These are phyloP conservation scores for Colletotrichum sp. DNA, from an alignment of 2,329 filamentous ascomycete species.

Conservation along the genomic window DNA sequence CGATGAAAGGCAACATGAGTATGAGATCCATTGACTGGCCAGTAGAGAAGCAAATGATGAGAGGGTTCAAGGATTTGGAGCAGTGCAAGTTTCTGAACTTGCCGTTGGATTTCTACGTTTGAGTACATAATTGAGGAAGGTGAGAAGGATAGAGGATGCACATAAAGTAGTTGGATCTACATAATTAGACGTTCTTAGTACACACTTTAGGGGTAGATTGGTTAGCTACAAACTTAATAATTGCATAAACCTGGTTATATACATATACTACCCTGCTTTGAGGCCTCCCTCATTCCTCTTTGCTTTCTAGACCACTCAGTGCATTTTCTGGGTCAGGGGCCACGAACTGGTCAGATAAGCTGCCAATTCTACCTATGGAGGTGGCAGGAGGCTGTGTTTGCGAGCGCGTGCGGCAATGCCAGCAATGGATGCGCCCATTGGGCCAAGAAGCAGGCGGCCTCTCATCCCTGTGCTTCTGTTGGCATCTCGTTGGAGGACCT, in stretches of 20 bases:
- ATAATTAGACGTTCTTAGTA: background rate
- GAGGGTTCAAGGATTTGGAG: slow-evolving; percentile 46
- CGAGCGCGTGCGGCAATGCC: background rate
- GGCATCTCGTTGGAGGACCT: background rate
- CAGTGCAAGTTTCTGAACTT: slow-evolving; percentile 50
- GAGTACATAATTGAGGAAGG: background rate
- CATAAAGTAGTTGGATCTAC: background rate
- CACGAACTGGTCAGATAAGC: background rate
- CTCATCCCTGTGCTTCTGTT: background rate
- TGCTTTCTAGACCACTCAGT: background rate
- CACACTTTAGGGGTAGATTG: background rate
- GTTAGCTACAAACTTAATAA: background rate
- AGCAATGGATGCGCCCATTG: background rate
- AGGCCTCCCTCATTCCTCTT: background rate
- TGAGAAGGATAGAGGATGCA: background rate
- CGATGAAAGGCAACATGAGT: slow-evolving; percentile 40
- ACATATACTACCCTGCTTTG: background rate
- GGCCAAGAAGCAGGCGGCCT: background rate
- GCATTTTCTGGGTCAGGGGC: background rate
- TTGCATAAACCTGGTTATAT: background rate
- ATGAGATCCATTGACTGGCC: slow-evolving; percentile 46
- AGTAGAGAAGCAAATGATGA: slow-evolving; percentile 27
- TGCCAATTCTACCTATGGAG: background rate
- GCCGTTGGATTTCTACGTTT: slow-evolving; percentile 40
- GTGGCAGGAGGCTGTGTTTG: background rate